Base-by-base conservation (phyloP, 1,139 yeast genomes). In the Kazachstania sp. region DNA sequence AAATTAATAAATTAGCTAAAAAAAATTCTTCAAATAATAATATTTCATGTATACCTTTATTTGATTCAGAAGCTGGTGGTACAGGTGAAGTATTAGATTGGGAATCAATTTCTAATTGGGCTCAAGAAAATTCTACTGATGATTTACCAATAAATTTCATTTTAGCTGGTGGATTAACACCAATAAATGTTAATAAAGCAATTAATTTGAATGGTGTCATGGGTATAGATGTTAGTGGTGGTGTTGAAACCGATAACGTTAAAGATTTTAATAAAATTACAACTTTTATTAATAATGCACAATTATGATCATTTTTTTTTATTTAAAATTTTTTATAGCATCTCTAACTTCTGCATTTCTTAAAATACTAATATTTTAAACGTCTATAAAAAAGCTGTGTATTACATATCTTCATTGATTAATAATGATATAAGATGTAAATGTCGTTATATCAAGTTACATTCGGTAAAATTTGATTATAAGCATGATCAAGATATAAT, bases 161-260 rank as follows among this genome's bases (percentile, higher is more conserved):
- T 0, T 70, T 92, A 37, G 98, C 98, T 0, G 98, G 98, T 4
- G 98, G 98, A 0, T 71, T 92, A 49, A 81, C 73, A 0, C 86
- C 94, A 0, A 79, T 73, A 0, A 92, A 90, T 58, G 86, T 92
- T 12, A 49, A 50, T 0, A 64, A 65, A 1, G 94, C 95, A 13
- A 55, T 64, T 41, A 40, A 47, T 42, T 71, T 69, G 43, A 63
- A 57, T 49, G 81, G 84, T 2, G 78, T 86, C n/a, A 62, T 80
- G 39, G 97, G 97, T 1, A 92, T 83, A 31, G 98, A 92, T 66
- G 97, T 92, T 8, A 84, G 96, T 61, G 92, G 97, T 13, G 98
- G 98, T 1, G 95, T 90, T 1, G 98, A 87, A 56, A 78, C 86
- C 1, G 67, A 75, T 19, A 95, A 95, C 3, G 65, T 58, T 3